Percentiles rank a stretch among this genome's conserved stretches.
These are phyloP conservation scores for Neoboletus subvelutipes DNA, from an alignment of 768 basidiomycete species.

Conservation along the genomic window DNA sequence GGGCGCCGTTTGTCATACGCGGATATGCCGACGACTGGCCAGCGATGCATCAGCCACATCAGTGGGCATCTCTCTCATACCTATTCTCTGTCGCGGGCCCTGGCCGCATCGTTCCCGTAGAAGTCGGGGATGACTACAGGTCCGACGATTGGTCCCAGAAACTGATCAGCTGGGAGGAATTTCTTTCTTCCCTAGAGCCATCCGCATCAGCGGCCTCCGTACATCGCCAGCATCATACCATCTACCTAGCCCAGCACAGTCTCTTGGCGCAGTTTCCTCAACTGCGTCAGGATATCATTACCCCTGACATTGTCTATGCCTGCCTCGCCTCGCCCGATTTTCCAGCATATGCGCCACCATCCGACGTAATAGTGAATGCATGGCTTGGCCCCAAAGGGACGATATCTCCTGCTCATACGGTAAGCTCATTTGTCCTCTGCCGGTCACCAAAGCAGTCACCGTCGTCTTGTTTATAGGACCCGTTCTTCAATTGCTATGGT, in stretches of 20 bases:
- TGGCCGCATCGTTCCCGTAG: slow-evolving; percentile 86
- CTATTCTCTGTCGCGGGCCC: slow-evolving; percentile 69
- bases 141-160: slow-evolving; percentile 76
- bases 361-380: slow-evolving; percentile 65
- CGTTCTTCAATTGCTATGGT: slow-evolving; percentile 92
- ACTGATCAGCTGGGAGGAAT: slow-evolving; percentile 75
- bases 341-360: slow-evolving; percentile 61
- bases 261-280: slow-evolving; percentile 82
- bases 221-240: slow-evolving; percentile 27
- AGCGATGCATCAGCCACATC: slow-evolving; percentile 57
- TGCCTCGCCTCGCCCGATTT: slow-evolving; percentile 44
- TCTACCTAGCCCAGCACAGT: slow-evolving; percentile 92
- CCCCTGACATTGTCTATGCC: slow-evolving; percentile 91
- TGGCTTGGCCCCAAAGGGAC: slow-evolving; percentile 85
- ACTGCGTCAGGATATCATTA: slow-evolving; percentile 66
- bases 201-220: slow-evolving; percentile 17
- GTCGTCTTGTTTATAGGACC: slow-evolving; percentile 58
- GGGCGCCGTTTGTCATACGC: slow-evolving; percentile 71
- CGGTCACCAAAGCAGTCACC: neutral
- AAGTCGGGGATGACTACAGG: slow-evolving; percentile 85
- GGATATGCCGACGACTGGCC: slow-evolving; percentile 72
- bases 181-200: slow-evolving; percentile 50
- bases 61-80: slow-evolving; percentile 73
- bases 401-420: slow-evolving; percentile 86
- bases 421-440: slow-evolving; percentile 39